These are phyloP conservation scores for Melaleuca quinquenervia DNA, from an alignment of 345 rosid species.

Conservation along the genomic window DNA sequence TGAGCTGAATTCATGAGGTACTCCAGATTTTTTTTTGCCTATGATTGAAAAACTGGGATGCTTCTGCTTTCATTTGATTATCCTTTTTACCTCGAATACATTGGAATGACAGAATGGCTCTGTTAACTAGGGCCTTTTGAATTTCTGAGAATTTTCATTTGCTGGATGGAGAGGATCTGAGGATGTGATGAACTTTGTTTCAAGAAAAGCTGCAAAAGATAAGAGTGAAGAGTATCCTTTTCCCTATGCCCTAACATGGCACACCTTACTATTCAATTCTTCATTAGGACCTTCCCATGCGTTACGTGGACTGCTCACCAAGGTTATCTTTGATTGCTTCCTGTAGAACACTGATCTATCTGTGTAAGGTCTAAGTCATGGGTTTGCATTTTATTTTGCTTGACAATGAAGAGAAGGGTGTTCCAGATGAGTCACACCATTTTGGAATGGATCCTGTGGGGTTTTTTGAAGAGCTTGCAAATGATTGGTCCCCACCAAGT, in stretches of 20 bases:
- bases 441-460: conserved; percentile 64
- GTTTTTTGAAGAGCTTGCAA: conserved; percentile 45
- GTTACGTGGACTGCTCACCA: conserved; percentile 76
- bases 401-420: conserved; percentile 52
- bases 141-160: background rate
- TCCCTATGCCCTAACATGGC: conserved; percentile 89
- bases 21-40: background rate
- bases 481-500: conserved; percentile 49
- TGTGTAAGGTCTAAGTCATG: background rate
- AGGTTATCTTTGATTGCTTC: conserved; percentile 31
- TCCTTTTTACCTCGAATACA: background rate
- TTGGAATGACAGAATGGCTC: background rate
- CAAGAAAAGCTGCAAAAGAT: conserved; percentile 52
- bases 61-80: background rate
- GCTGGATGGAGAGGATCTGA: conserved; percentile 75
- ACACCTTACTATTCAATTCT: conserved; percentile 81
- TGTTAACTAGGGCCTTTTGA: background rate
- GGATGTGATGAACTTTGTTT: conserved; percentile 80
- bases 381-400: background rate
- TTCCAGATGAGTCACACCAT: conserved; percentile 56
- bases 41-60: background rate
- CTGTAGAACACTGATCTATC: background rate
- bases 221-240: conserved; percentile 57
- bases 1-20: conserved; percentile 90
- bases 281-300: conserved; percentile 62